Base-by-base conservation (phyloP, 768 basidiomycete species). In the Flagelloscypha sp. region DNA sequence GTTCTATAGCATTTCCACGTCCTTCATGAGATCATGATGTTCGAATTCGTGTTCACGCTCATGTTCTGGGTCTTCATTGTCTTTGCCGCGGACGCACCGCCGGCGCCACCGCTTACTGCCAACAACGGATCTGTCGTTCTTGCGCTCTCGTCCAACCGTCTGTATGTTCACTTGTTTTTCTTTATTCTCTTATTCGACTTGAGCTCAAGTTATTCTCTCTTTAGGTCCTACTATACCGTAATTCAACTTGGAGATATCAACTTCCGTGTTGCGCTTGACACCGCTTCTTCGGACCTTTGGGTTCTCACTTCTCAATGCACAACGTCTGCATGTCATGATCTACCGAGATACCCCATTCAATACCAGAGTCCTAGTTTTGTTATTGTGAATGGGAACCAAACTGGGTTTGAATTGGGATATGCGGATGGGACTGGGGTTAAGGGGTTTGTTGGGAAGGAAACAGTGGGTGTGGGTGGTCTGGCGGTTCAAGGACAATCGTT, bases 231-330 rank as follows among this genome's bases (percentile, higher is more conserved):
- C 48, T 85, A 70, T 46, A 58, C 70, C 13, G 54, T 81, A 25
- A 65, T 86, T 38, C 55, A 70, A 43, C 60, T 68, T 18, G 85
- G 84, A 21, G 59, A 62, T 37, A 71, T 84, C 37, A 72, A 58
- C 47, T 79, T 85, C 46, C 76, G 83, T 11, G 73, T 77, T 13
- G 74, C 73, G 1, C 58, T 87, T 28, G 85, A 88, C 51, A 87
- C 84, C 1, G 85, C 66, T 12, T 86, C 84, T 6, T 62, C 79
- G 11, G 78, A 79, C 58, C 56, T 82, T 9, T 88, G 84, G 84
- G 43, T 87, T 13, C 49, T 74, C 28, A 79, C 83, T 11, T 77
- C 82, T 6, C 63, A 48, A 4, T 88, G 85, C 55, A 55, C 54
- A 19, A 66, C 75, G 9, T 46, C 50, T n/a, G 48, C 65, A 1